These are phyloP conservation scores for Exophiala aquamarina DNA, from an alignment of 2,329 filamentous ascomycete genomes.

Conservation along the genomic window DNA sequence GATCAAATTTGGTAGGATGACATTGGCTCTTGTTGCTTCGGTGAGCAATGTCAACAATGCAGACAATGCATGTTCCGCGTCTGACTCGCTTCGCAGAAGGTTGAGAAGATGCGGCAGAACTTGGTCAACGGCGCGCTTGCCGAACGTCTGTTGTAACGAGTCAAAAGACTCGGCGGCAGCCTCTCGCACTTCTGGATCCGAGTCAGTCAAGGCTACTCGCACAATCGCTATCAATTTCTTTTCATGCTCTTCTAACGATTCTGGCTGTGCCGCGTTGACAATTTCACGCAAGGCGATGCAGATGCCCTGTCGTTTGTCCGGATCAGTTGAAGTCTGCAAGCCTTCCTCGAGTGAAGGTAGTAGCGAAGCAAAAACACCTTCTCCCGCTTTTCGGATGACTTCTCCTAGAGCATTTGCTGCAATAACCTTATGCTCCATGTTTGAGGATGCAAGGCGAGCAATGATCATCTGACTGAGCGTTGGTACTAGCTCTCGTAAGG, in stretches of 20 bases:
- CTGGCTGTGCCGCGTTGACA: conserved; percentile 82
- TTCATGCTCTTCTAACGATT: conserved; percentile 90
- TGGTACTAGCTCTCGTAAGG: conserved; percentile 90
- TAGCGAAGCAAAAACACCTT: conserved; percentile 83
- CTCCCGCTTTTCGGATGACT: conserved; percentile 93
- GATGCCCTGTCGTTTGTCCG: conserved; percentile 93
- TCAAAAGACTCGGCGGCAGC: conserved; percentile 97
- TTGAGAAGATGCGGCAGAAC: conserved; percentile 90
- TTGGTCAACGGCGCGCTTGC: conserved; percentile 92
- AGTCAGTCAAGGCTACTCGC: conserved; percentile 86
- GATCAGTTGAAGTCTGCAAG: conserved; percentile 81
- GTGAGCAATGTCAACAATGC: conserved; percentile 92
- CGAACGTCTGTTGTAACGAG: conserved; percentile 86
- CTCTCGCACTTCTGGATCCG: conserved; percentile 85
- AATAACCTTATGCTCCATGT: conserved; percentile 98
- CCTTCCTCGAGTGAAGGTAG: conserved; percentile 91
- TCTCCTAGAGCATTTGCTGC: conserved; percentile 95
- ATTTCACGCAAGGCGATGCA: conserved; percentile 94
- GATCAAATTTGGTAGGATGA: conserved; percentile 93
- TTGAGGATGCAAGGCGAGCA: conserved; percentile 86
- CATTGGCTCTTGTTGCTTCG: conserved; percentile 89
- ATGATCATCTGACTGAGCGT: conserved; percentile 95
- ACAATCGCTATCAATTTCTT: conserved; percentile 94
- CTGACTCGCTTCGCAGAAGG: conserved; percentile 79
- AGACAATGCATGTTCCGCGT: conserved; percentile 88